Conservation (phyloP, 2,329 filamentous ascomycete genomes). For the Colletotrichum zoysiae region DNA sequence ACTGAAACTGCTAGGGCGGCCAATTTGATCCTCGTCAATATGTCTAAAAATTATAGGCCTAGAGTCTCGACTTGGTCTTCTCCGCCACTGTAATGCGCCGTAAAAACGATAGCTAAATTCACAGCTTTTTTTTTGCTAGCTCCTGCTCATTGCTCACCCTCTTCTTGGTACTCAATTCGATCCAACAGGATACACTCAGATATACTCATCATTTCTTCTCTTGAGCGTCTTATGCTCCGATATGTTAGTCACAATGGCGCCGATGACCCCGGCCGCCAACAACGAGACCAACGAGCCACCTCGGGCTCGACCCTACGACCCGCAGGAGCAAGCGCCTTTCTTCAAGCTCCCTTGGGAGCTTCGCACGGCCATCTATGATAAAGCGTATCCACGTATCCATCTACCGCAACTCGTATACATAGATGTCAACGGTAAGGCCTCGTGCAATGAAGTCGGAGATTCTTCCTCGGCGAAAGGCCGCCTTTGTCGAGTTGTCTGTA, state of each 20-base stretch:
- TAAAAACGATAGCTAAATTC: not conserved
- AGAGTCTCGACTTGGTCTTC: not conserved
- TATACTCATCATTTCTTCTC: not conserved
- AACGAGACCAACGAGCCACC: not conserved
- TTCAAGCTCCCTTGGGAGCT: slow-evolving; percentile 25
- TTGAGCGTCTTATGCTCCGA: not conserved
- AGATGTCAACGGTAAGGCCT: slow-evolving; percentile 1
- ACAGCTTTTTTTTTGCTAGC: not conserved
- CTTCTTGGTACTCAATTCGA: not conserved
- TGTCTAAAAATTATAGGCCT: not conserved
- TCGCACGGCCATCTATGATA: slow-evolving; percentile 19
- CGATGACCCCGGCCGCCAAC: not conserved
- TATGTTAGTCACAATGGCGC: not conserved
- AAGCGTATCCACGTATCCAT: slow-evolving; percentile 20
- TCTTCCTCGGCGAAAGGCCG: not conserved
- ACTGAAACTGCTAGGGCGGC: not conserved
- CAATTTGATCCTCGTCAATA: not conserved
- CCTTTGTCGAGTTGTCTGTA: slow-evolving; percentile 8
- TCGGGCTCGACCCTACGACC: not conserved
- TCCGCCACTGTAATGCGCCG: not conserved
- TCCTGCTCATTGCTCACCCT: not conserved
- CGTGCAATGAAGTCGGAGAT: slow-evolving; percentile 5
- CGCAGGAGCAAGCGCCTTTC: slow-evolving; percentile 21
- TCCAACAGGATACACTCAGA: no score
- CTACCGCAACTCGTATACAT: slow-evolving; percentile 12